Base-by-base conservation (phyloP, 441 rosid species). In the Eruca vesicaria region DNA sequence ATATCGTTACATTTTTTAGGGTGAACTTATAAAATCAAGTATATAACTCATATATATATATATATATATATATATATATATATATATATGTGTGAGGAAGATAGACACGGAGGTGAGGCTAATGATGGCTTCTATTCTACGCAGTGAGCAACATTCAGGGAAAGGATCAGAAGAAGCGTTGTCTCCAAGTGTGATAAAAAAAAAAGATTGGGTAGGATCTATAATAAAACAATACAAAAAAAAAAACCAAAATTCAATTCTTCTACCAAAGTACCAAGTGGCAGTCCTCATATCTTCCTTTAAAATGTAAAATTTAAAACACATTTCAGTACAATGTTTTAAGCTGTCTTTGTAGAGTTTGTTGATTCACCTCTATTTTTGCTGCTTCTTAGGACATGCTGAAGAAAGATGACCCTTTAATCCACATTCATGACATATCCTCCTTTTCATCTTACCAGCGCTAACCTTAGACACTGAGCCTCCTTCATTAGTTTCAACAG, bases 391-490 rank as follows among this genome's bases (percentile, higher is more conserved):
- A 6, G 93, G 97, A 68, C 99, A 94, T 64, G 84, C 89, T 38
- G 95, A 76, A 69, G 92, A 92, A 50, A 88, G 68, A 77, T 94
- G 98, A 53, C 99, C 96, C 76, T 87, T 92, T 81, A 85, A 83
- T 35, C 93, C 89, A 63, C 97, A 94, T 35, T 88, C 90, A 9
- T 87, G 90, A 84, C 98, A 94, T 16, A 82, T 85, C 72, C 98
- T 85, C 78, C 94, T 81, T 79, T 84, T 88, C 67, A 92, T 83
- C 88, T 90, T 94, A 58, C 94, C 88, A 26, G 74, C 79, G 68
- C 72, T 80, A 55, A 72, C 77, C 26, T 72, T 23, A n/a, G 50
- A 57, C 35, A 56, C 57, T 18, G 36, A 33, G 26, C 29, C 82
- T 31, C 60, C 60, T 3, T 56, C 60, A 23, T 23, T 56, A 12